A percentile compares a stretch with the other conserved stretches of the same genome.
phyloP scores from a whole-genome alignment of 2,329 filamentous ascomycete species.

The Alternaria consortialis region DNA sequence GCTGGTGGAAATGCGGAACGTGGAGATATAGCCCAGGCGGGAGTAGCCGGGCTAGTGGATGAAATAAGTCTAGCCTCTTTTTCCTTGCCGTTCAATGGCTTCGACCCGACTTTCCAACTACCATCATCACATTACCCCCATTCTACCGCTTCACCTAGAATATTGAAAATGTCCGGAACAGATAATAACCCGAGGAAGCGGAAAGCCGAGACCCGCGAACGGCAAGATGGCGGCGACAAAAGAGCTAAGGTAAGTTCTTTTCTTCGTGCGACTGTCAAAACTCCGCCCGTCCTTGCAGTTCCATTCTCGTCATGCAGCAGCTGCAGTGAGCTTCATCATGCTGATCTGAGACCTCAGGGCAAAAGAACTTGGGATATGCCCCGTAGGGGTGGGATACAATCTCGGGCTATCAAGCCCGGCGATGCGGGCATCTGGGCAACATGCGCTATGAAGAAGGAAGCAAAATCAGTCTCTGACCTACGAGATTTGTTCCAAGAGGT shows the following conservation, averaged over 20 bases:
- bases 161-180: constrained; percentile 21
- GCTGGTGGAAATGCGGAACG: not conserved
- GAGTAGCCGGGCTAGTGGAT: constrained; percentile 17
- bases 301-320: constrained; percentile 33
- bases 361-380: constrained; percentile 58
- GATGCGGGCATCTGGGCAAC: constrained; percentile 82
- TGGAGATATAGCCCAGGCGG: not conserved
- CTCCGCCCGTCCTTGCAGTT: constrained; percentile 15
- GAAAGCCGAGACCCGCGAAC: constrained; percentile 46
- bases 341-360: constrained; percentile 41
- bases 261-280: constrained; percentile 20
- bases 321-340: constrained; percentile 12
- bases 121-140: constrained; percentile 12
- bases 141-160: not conserved
- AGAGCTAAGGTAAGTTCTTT: constrained; percentile 49
- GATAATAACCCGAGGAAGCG: constrained; percentile 44
- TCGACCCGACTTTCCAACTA: constrained; percentile 4
- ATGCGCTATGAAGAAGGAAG: constrained; percentile 75
- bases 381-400: constrained; percentile 43
- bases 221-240: constrained; percentile 43
- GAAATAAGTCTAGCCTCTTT: constrained; percentile 15
- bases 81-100: constrained; percentile 6
- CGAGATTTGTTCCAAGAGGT: constrained; percentile 73
- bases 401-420: constrained; percentile 66
- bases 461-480: constrained; percentile 73